These are phyloP conservation scores for Manihot esculenta DNA, from an alignment of 441 rosid species.

Conservation along the genomic window DNA sequence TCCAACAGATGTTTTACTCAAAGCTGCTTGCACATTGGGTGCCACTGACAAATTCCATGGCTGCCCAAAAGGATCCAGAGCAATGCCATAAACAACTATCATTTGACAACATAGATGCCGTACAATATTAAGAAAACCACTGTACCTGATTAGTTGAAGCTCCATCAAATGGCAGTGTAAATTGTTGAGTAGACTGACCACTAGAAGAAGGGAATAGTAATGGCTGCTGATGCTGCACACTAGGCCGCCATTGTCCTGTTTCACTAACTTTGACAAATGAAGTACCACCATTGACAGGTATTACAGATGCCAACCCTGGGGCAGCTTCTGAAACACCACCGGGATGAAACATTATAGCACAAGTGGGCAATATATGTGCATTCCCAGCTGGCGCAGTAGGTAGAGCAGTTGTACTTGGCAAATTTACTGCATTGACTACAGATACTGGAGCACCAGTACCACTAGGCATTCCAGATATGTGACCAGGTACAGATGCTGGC, in stretches of 20 bases:
- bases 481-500: slow-evolving; percentile 54
- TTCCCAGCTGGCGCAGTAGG: slow-evolving; percentile 30
- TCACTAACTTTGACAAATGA: slow-evolving; percentile 25
- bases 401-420: slow-evolving; percentile 27
- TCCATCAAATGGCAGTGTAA: slow-evolving; percentile 39
- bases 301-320: slow-evolving; percentile 32
- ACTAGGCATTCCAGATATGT: slow-evolving; percentile 39
- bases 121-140: slow-evolving; percentile 6
- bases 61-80: slow-evolving; percentile 39
- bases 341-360: slow-evolving; percentile 29
- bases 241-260: slow-evolving; percentile 49
- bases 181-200: slow-evolving; percentile 46
- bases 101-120: slow-evolving; percentile 5
- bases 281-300: slow-evolving; percentile 38
- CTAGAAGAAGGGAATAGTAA: slow-evolving; percentile 45
- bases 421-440: slow-evolving; percentile 29
- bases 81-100: slow-evolving; percentile 19
- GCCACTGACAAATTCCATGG: slow-evolving; percentile 47
- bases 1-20: slow-evolving; percentile 44
- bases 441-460: slow-evolving; percentile 33
- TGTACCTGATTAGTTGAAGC: slow-evolving; percentile 61
- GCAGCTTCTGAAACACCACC: slow-evolving; percentile 33
- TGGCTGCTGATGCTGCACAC: slow-evolving; percentile 51
- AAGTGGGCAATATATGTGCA: slow-evolving; percentile 21
- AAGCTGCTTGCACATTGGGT: slow-evolving; percentile 45